phyloP scores from a whole-genome alignment of 768 basidiomycete species.

The Amanita exitialis region DNA sequence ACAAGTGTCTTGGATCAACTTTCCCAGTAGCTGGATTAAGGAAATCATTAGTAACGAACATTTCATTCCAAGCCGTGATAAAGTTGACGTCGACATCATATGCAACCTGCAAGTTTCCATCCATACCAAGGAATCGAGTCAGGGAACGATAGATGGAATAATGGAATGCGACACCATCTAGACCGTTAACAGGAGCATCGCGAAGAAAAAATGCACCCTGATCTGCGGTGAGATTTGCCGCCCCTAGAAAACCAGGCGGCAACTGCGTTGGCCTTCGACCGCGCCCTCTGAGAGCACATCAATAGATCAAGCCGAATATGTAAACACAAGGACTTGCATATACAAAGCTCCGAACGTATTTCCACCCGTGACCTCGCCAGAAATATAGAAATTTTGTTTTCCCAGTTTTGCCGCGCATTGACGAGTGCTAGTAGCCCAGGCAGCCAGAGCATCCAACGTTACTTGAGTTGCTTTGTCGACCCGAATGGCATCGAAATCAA shows the following conservation, averaged over 20 bases:
- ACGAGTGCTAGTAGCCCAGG: conserved; percentile 68
- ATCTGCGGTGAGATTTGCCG: conserved; percentile 52
- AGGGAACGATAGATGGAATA: conserved; percentile 88
- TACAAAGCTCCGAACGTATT: conserved; percentile 85
- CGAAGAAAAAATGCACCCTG: conserved; percentile 77
- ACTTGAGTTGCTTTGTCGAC: conserved; percentile 94
- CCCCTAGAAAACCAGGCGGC: conserved; percentile 58
- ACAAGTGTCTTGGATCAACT: conserved; percentile 84
- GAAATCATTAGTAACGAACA: conserved; percentile 84
- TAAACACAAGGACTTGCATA: conserved; percentile 37
- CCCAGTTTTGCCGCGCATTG: conserved; percentile 60
- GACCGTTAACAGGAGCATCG: conserved; percentile 41
- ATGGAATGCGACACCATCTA: conserved; percentile 85
- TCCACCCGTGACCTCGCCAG: conserved; percentile 93
- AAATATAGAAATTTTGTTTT: conserved; percentile 84
- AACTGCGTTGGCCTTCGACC: conserved; percentile 70
- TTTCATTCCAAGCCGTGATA: conserved; percentile 84
- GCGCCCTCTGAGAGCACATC: conserved; percentile 51
- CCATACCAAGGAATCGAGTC: conserved; percentile 88
- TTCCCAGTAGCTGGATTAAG: conserved; percentile 55
- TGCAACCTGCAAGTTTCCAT: conserved; percentile 86
- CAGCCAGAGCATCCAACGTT: conserved; percentile 68
- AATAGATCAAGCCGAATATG: neutral
- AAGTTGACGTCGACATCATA: conserved; percentile 81
- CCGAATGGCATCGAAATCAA: conserved; percentile 91